These are phyloP conservation scores for Lophiotrema nucula DNA, from an alignment of 495 filamentous ascomycete genomes.

Conservation along the genomic window DNA sequence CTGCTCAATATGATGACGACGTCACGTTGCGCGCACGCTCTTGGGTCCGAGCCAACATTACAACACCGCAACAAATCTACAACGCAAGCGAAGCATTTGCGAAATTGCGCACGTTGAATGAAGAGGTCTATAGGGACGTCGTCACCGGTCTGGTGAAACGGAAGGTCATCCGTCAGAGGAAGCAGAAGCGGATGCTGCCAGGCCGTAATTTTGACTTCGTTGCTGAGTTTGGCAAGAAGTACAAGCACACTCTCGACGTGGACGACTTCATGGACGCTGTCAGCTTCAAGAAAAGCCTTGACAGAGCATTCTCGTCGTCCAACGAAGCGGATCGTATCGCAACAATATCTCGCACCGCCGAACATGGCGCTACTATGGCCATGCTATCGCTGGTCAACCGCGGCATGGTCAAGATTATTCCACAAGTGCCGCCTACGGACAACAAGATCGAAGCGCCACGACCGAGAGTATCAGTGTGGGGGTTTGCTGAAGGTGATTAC, in stretches of 20 bases:
- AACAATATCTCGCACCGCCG: constrained; percentile 47
- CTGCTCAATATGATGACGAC: background rate
- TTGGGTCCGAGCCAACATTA: constrained; percentile 60
- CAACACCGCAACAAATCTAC: constrained; percentile 54
- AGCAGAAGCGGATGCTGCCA: constrained; percentile 14
- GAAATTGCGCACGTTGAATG: constrained; percentile 47
- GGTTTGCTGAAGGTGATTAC: constrained; percentile 69
- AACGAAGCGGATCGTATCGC: constrained; percentile 37
- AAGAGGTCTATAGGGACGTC: constrained; percentile 29
- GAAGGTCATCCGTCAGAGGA: constrained; percentile 7
- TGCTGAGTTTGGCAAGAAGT: constrained; percentile 51
- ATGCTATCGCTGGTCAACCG: constrained; percentile 65
- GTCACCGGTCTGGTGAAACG: constrained; percentile 7
- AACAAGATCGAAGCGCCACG: constrained; percentile 28
- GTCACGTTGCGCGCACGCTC: constrained; percentile 48
- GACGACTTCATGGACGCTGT: constrained; percentile 39
- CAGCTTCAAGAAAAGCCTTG: constrained; percentile 41
- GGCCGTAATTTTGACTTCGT: constrained; percentile 34
- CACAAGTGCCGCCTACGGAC: constrained; percentile 59
- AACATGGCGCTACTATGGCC: constrained; percentile 69
- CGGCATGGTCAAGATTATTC: constrained; percentile 55
- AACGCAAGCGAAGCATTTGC: constrained; percentile 43
- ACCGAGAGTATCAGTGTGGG: constrained; percentile 54
- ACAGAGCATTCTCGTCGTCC: constrained; percentile 47
- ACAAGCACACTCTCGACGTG: constrained; percentile 52